Percentiles rank a stretch among this genome's conserved stretches.
Evolutionary conservation across 2,329 filamentous ascomycete species (phyloP).

Genomic region (Colletotrichum incanum): DNA sequence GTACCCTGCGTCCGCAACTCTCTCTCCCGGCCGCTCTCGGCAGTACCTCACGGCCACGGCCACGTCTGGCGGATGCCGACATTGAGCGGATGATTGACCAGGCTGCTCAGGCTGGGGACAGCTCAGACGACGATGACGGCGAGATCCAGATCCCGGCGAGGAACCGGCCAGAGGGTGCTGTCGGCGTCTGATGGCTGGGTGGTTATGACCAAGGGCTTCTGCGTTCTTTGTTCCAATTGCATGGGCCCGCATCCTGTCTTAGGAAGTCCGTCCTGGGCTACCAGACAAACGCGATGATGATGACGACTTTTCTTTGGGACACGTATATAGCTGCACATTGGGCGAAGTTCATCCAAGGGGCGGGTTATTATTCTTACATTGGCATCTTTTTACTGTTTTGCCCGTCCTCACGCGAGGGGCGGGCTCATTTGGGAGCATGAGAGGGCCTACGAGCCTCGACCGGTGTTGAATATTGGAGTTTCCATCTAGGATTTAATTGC

Average conservation of each 20-base stretch:
- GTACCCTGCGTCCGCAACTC: conserved; percentile 55
- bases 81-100: conserved; percentile 73
- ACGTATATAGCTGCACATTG: conserved; percentile 31
- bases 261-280: background rate
- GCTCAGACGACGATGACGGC: conserved; percentile 69
- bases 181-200: conserved; percentile 23
- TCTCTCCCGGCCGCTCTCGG: conserved; percentile 67
- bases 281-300: conserved; percentile 26
- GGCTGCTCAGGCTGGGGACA: conserved; percentile 65
- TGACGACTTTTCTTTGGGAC: conserved; percentile 33
- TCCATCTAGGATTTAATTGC: conserved; percentile 12
- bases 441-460: background rate
- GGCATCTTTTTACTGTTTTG: background rate
- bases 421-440: conserved; percentile 20
- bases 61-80: conserved; percentile 67
- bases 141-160: conserved; percentile 67
- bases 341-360: conserved; percentile 10
- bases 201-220: too few species aligned
- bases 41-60: conserved; percentile 55
- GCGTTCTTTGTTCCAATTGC: conserved; percentile 1
- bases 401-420: background rate
- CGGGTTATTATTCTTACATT: conserved; percentile 1
- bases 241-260: conserved; percentile 1
- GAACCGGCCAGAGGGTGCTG: conserved; percentile 49
- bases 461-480: conserved; percentile 14